Evolutionary conservation across 208 protist genomes (phyloP).

Genomic region (Wallacemonas collosoma): DNA sequence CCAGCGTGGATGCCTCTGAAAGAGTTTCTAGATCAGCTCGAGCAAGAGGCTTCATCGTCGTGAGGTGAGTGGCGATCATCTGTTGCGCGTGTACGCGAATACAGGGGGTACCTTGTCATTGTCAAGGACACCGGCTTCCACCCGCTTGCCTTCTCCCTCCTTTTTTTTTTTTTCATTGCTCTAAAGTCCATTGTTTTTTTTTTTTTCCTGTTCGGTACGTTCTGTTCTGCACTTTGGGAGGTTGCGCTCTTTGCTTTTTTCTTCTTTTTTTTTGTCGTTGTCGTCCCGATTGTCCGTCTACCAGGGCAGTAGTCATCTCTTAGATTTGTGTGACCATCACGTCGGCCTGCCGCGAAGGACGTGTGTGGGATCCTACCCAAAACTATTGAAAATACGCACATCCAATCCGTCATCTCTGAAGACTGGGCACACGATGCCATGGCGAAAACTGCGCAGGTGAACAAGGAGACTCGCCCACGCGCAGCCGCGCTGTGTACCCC

Average conservation of each 20-base stretch:
- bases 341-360: too few species aligned
- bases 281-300: background rate
- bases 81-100: too few species aligned
- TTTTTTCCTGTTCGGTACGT: conserved; percentile 18
- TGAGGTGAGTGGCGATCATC: background rate
- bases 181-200: background rate
- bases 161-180: conserved; percentile 19
- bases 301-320: background rate
- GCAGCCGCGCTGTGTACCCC: too few species aligned
- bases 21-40: conserved; percentile 4
- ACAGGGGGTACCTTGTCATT: too few species aligned
- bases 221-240: too few species aligned
- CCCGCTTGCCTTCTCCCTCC: background rate
- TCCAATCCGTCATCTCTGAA: too few species aligned
- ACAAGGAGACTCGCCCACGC: too few species aligned
- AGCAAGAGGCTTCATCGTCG: background rate
- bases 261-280: conserved; percentile 13
- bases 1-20: conserved; percentile 14
- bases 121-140: background rate
- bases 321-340: too few species aligned
- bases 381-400: too few species aligned
- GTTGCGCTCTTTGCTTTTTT: conserved; percentile 9
- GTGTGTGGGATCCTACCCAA: too few species aligned
- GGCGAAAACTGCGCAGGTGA: too few species aligned
- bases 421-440: too few species aligned